Base-by-base conservation (phyloP, 2,329 filamentous ascomycete genomes). In the Ramichloridium luteum region DNA sequence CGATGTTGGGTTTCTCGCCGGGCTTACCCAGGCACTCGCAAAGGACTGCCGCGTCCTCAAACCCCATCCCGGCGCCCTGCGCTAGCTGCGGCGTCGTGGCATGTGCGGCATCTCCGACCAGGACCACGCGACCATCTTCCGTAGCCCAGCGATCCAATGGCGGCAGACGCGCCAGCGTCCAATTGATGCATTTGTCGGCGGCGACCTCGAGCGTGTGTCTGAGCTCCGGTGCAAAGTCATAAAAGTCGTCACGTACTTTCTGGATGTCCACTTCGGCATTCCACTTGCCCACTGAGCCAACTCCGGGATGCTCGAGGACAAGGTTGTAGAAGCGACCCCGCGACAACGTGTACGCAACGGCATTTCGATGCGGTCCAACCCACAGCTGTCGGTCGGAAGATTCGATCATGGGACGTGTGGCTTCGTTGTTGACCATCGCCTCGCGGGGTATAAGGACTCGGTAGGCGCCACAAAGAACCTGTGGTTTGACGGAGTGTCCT, bases 61-160 rank as follows among this genome's bases (percentile, higher is more conserved):
- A 13, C 2, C 25, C 31, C 18, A 22, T 16, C 9, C 25, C 31
- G 12, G 16, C 31, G 10, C 31, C 31, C 13, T 34, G 31, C 3
- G 16, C 31, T 4, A 27, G 29, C 20, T 34, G 31, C 25, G 31
- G 31, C 17, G 29, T 12, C 6, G 29, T 34, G 5, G 31, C 31
- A 34, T 34, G 31, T 8, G 31, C 31, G 12, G 18, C 22, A 8
- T 34, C 31, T 3, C 31, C 25, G 17, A 34, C 16, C 23, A 34
- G 14, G 10, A 17, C 25, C 16, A 34, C 6, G 11, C 13, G 20
- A 13, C 31, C 31, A 6, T 13, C 22, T 9, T 12, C 12, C 12
- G 16, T 28, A 3, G 22, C 31, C 22, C 28, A 34, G 5, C 25
- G 28, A 13, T 22, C 13, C 17, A 34, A 25, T 5, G 31, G 25